Base-by-base conservation (phyloP, 2,329 filamentous ascomycete species). In the Sclerotinia spermophila region DNA sequence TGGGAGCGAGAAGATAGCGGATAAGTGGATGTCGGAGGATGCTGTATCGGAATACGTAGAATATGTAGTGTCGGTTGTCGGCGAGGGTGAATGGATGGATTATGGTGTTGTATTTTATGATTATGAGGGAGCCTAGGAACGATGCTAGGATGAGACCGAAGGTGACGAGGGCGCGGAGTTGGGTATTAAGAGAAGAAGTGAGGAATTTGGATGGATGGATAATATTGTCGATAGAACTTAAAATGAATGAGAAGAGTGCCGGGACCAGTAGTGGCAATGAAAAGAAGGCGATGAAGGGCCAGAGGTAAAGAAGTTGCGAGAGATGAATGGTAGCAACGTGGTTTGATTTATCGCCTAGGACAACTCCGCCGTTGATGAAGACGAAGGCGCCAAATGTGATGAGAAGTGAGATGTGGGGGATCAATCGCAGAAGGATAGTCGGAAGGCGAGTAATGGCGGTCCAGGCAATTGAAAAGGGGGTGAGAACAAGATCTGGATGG, bases 61-160 rank as follows among this genome's bases (percentile, higher is more conserved):
- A 99, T 80, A 97, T 91, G 82, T 97, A 99, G 80, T 99, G 96
- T 3, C 96, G 86, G 80, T 99, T 99, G 81, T 99, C 96, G 45
- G 96, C 96, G 0, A 98, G 86, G 0, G 94, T 97, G 79, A 98
- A 99, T 0, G 96, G 95, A 78, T 99, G 96, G 58, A 98, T 87
- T 73, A 97, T 91, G 45, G 96, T 99, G 84, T 97, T 98, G 84
- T 87, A 91, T 73, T 88, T 87, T 35, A 97, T 89, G 30, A 89
- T 79, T 19, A 79, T 75, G 2, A 82, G 60, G 35, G 15, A 51
- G 6, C n/a, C 53, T 3, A 35, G n/a, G 38, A 70, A 21, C 24
- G 33, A 59, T 5, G 44, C 44, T 8, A 67, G n/a, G n/a, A 61
- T 19, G 21, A 62, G 27, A 3, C 8, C 5, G 6, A 56, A 13